These are phyloP conservation scores for Neoascochyta sp. DNA, from an alignment of 2,329 filamentous ascomycete species.

Conservation along the genomic window DNA sequence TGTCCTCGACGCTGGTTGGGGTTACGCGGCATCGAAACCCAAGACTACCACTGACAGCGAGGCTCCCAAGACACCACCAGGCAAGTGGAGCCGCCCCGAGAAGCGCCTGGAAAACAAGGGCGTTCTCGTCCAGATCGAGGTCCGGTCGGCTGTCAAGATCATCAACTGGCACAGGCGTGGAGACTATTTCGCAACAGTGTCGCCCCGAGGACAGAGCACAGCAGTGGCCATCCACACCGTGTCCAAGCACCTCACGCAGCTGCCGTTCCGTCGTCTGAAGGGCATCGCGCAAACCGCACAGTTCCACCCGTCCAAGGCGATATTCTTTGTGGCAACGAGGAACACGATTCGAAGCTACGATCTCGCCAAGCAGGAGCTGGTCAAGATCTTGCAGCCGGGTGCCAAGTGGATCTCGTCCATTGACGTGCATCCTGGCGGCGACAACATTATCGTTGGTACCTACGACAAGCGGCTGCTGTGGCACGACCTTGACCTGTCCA, in stretches of 20 bases:
- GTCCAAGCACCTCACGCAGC: constrained; percentile 90
- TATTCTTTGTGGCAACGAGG: constrained; percentile 95
- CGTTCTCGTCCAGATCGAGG: constrained; percentile 74
- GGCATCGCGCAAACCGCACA: constrained; percentile 82
- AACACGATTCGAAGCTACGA: constrained; percentile 92
- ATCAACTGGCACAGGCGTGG: constrained; percentile 92
- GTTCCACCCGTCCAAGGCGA: constrained; percentile 88
- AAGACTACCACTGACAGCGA: constrained; percentile 49
- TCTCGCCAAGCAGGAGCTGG: constrained; percentile 80
- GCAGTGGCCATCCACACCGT: constrained; percentile 93
- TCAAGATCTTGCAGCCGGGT: constrained; percentile 90
- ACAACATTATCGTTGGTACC: constrained; percentile 89
- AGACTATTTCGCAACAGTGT: constrained; percentile 91
- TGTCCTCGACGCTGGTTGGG: constrained; percentile 83
- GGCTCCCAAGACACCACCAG: constrained; percentile 68
- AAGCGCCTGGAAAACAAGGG: constrained; percentile 70
- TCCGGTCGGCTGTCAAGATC: constrained; percentile 77
- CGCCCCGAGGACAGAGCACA: constrained; percentile 69
- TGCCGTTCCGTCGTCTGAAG: constrained; percentile 77
- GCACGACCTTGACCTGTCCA: constrained; percentile 93
- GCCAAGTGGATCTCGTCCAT: constrained; percentile 93
- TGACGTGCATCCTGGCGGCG: constrained; percentile 86
- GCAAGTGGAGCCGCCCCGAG: constrained; percentile 79
- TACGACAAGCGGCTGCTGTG: constrained; percentile 92
- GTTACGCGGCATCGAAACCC: constrained; percentile 71